Conservation (phyloP, 106 monocot genomes). For the Xerophyta viscosa region DNA sequence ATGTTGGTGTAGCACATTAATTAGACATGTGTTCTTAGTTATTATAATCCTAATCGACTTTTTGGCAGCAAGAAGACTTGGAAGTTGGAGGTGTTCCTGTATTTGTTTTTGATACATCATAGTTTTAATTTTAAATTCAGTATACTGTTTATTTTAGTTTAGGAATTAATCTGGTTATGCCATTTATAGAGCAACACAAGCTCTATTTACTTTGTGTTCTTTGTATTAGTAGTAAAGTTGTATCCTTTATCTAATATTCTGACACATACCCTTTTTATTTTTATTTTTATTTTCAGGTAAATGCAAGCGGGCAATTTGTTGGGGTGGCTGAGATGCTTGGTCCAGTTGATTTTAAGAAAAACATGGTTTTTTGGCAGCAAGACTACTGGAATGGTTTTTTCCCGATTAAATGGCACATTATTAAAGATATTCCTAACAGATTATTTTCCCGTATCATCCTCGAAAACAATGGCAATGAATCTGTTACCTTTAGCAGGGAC, state of each 20-base stretch:
- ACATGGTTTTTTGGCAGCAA: slow-evolving; percentile 79
- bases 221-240: not conserved
- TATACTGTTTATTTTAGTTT: too few species aligned
- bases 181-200: too few species aligned
- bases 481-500: slow-evolving; percentile 76
- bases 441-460: slow-evolving; percentile 54
- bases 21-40: too few species aligned
- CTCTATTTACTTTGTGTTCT: not conserved
- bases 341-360: slow-evolving; percentile 73
- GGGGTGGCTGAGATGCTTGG: slow-evolving; percentile 94
- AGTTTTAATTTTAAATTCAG: too few species aligned
- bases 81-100: too few species aligned
- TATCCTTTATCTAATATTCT: not conserved
- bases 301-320: slow-evolving; percentile 78
- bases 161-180: too few species aligned
- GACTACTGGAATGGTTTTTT: slow-evolving; percentile 83
- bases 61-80: too few species aligned
- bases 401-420: slow-evolving; percentile 80
- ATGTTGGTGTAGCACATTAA: too few species aligned
- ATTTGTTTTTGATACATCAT: too few species aligned
- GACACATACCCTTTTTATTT: not conserved
- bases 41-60: too few species aligned
- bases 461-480: slow-evolving; percentile 70
- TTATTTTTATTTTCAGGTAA: slow-evolving; percentile 47
- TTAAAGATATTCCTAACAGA: slow-evolving; percentile 77